Percentiles rank a stretch among this genome's conserved stretches.
Conservation (phyloP, 2,329 filamentous ascomycete species). For the Penicillium sp. region DNA sequence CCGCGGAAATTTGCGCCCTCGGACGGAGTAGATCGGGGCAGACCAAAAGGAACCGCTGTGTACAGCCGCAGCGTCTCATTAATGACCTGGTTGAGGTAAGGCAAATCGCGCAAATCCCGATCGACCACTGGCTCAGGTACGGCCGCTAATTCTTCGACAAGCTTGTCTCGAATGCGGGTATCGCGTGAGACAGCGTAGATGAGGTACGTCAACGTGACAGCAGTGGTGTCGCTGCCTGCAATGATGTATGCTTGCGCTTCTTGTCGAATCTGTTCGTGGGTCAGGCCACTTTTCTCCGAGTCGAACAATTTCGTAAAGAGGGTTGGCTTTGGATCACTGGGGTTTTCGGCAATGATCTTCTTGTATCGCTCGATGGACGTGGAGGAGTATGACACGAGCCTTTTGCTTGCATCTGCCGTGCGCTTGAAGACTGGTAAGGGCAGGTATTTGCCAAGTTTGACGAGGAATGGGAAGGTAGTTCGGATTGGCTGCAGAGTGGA, state of each 20-base stretch:
- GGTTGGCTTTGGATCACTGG: slow-evolving; percentile 23
- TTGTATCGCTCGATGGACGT: slow-evolving; percentile 32
- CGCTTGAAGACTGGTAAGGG: slow-evolving; percentile 29
- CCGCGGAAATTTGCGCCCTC: slow-evolving; percentile 45
- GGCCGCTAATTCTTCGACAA: slow-evolving; percentile 5
- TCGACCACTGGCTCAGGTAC: slow-evolving; percentile 16
- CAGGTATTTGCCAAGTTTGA: slow-evolving; percentile 23
- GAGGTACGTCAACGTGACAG: slow-evolving; percentile 52
- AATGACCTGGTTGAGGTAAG: slow-evolving; percentile 32
- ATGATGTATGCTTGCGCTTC: slow-evolving; percentile 52
- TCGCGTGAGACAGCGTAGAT: slow-evolving; percentile 27
- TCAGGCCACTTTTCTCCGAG: slow-evolving; percentile 27
- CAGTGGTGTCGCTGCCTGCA: slow-evolving; percentile 57
- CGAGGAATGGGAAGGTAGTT: slow-evolving; percentile 28
- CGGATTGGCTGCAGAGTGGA: slow-evolving; percentile 22
- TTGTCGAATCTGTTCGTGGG: slow-evolving; percentile 38
- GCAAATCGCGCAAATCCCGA: slow-evolving; percentile 49
- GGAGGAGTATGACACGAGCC: slow-evolving; percentile 26
- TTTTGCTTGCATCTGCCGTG: slow-evolving; percentile 19
- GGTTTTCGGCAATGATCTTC: slow-evolving; percentile 16
- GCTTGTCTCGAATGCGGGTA: slow-evolving; percentile 13
- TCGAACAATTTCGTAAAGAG: slow-evolving; percentile 34
- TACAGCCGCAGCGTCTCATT: slow-evolving; percentile 44
- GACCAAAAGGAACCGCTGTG: slow-evolving; percentile 40
- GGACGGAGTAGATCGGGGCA: slow-evolving; percentile 42